These are phyloP conservation scores for Xylaria venustula DNA, from an alignment of 495 filamentous ascomycete species.

Conservation along the genomic window DNA sequence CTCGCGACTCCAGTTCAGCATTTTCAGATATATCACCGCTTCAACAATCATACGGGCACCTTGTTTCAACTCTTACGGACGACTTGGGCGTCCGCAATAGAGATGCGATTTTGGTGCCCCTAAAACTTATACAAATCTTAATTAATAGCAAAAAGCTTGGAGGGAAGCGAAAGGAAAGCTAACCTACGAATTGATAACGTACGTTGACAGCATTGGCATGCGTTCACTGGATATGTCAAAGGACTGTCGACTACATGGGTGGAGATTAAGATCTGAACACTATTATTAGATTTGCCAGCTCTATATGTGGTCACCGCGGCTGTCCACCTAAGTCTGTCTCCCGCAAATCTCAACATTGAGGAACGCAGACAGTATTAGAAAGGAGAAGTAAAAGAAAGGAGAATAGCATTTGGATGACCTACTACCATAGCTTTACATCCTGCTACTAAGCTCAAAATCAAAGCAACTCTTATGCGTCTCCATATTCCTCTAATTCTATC, in stretches of 20 bases:
- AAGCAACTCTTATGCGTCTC: conserved; percentile 4
- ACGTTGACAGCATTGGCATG: not conserved
- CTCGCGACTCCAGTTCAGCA: conserved; percentile 4
- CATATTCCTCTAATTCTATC: not conserved
- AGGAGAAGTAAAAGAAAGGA: not conserved
- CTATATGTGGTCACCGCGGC: too few species aligned
- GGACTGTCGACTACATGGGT: not conserved
- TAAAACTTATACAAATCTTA: conserved; percentile 3
- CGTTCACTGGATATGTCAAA: not conserved
- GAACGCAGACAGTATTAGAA: not conserved
- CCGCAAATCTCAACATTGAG: too few species aligned
- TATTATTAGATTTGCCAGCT: too few species aligned
- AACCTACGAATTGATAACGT: not conserved
- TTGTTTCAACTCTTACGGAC: not conserved
- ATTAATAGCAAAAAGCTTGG: not conserved
- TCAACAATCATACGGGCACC: conserved; percentile 5
- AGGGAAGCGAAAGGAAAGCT: not conserved
- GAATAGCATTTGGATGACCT: not conserved
- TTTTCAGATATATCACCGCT: conserved; percentile 3
- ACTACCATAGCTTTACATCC: not conserved
- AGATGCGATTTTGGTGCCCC: not conserved
- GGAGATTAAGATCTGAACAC: not conserved
- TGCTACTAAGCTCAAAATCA: not conserved
- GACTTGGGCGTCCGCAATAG: not conserved
- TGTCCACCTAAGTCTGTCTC: too few species aligned